Conservation (phyloP, 2,329 filamentous ascomycete genomes). For the Blastomyces percursus region DNA sequence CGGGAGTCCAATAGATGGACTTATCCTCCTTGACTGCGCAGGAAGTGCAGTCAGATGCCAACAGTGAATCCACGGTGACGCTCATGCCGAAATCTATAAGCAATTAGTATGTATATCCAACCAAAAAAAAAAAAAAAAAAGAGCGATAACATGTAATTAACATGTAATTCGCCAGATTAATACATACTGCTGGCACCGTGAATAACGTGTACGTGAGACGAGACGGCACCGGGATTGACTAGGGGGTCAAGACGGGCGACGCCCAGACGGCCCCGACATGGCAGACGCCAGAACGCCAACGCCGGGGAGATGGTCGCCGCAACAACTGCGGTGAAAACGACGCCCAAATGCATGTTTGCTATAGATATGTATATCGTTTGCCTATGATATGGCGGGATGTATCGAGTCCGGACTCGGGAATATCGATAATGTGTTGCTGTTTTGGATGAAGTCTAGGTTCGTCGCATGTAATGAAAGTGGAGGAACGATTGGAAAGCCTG, state of each 20-base stretch:
- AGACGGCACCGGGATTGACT: slow-evolving; percentile 48
- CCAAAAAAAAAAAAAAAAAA: no score
- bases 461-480: not conserved
- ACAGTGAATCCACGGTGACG: slow-evolving; percentile 48
- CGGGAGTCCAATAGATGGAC: slow-evolving; percentile 80
- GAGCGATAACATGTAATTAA: not conserved
- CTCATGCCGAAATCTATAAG: slow-evolving; percentile 51
- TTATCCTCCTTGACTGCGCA: slow-evolving; percentile 70
- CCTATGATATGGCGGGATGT: not conserved
- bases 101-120: slow-evolving; percentile 9
- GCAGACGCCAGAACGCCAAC: slow-evolving; percentile 77
- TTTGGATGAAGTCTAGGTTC: not conserved
- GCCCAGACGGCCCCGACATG: slow-evolving; percentile 61
- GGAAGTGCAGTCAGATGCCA: slow-evolving; percentile 60
- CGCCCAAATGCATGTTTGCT: slow-evolving; percentile 8
- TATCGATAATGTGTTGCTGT: not conserved
- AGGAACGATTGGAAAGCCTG: not conserved
- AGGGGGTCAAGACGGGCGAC: slow-evolving; percentile 68
- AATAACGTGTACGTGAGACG: slow-evolving; percentile 61
- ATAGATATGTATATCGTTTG: not conserved
- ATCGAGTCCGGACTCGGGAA: not conserved
- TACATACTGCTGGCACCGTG: slow-evolving; percentile 65
- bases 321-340: slow-evolving; percentile 7
- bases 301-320: slow-evolving; percentile 7
- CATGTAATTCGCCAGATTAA: not conserved